Percentiles rank a stretch among this genome's conserved stretches.
Conservation (phyloP, 768 basidiomycete genomes). For the Imleria badia region DNA sequence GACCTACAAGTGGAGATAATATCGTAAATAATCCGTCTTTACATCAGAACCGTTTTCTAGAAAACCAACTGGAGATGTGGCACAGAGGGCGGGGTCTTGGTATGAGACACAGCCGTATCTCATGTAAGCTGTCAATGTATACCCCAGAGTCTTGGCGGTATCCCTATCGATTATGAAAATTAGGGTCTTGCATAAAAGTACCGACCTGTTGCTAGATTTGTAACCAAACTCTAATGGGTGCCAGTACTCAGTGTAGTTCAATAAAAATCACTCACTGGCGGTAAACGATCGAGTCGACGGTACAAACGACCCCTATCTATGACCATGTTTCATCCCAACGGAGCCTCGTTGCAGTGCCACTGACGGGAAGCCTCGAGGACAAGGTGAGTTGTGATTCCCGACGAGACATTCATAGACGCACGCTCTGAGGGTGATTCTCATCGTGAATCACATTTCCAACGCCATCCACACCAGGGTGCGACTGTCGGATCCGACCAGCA, state of each 20-base stretch:
- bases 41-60: background rate
- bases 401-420: background rate
- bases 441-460: background rate
- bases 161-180: conserved; percentile 1
- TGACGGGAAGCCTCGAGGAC: conserved; percentile 12
- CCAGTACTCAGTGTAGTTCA: background rate
- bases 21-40: background rate
- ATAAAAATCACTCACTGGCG: background rate
- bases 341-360: background rate
- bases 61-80: background rate
- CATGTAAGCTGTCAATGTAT: background rate
- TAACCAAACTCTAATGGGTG: background rate
- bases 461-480: background rate
- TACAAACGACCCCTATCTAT: background rate
- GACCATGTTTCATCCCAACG: background rate
- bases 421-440: background rate
- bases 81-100: background rate
- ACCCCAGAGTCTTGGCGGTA: conserved; percentile 10
- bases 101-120: conserved; percentile 2
- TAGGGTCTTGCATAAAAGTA: background rate
- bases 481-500: background rate
- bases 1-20: background rate
- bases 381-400: conserved; percentile 12
- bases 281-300: conserved; percentile 9
- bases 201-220: background rate